Base-by-base conservation (phyloP, 2,329 filamentous ascomycete genomes). In the Graphiopsis chlorocephala region DNA sequence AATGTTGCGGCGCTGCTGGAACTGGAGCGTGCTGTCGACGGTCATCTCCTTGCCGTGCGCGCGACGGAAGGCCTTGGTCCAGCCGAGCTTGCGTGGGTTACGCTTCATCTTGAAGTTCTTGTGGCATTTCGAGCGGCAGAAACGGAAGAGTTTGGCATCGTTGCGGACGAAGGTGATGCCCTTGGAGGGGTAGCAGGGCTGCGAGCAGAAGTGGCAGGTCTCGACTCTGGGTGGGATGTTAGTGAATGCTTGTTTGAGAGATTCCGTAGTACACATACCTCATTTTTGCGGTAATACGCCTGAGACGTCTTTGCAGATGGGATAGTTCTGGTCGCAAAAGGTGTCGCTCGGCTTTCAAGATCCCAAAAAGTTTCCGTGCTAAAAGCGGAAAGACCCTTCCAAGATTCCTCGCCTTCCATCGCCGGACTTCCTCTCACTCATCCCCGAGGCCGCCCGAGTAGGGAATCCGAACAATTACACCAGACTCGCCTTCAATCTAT, bases 21-120 rank as follows among this genome's bases (percentile, higher is more conserved):
- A 97, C 75, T 92, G 90, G 67, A 99, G 88, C 33, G 94, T 97
- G 74, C 88, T 90, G 84, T 99, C 95, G 79, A 98, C 93, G 64
- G 91, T 91, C 92, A 96, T 88, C 79, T 88, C 86, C 70, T 82
- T 96, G 82, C 92, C 92, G 65, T 90, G 89, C 20, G 90, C 87
- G 76, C 89, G 90, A 75, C 93, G 90, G 85, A 93, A 94, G 61
- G 92, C 88, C 84, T 97, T 97, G 68, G 94, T 97, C 95, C 94
- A 97, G 80, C 93, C 95, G 72, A 98, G 87, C 71, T 97, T 97
- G 78, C 94, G 89, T 38, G 94, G 93, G 82, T 98, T 97, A 71
- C 95, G 89, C 90, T 97, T 97, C 92, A 96, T 96, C 82, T 96
- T 95, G 87, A 96, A 96, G 74, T 83, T 83, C 72, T 88, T 88